phyloP scores from a whole-genome alignment of 352 stramenopile species.

The Phytopythium oedochilum region DNA sequence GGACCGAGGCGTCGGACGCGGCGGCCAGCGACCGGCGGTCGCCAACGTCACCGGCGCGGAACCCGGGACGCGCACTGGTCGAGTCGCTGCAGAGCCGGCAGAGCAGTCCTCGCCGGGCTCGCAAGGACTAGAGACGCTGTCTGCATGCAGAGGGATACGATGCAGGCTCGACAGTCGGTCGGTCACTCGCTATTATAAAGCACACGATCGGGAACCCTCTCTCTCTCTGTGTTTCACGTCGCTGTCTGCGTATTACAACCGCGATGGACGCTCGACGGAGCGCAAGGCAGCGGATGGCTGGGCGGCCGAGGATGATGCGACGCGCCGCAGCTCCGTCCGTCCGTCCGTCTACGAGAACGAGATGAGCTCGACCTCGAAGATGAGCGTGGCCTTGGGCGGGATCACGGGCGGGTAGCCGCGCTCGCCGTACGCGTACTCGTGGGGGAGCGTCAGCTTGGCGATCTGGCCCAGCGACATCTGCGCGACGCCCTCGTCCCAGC shows the following conservation, averaged over 20 bases:
- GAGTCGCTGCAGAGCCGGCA: conserved; percentile 11
- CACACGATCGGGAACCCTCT: not conserved
- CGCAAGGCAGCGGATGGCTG: not conserved
- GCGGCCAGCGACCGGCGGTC: not conserved
- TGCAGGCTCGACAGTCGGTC: not conserved
- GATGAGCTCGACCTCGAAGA: conserved; percentile 93
- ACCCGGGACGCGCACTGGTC: conserved; percentile 14
- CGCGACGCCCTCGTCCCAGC: conserved; percentile 72
- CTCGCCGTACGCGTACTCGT: conserved; percentile 93
- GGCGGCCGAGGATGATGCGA: too few species aligned
- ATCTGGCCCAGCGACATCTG: conserved; percentile 92
- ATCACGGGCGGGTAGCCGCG: conserved; percentile 87
- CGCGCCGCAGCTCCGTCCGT: too few species aligned
- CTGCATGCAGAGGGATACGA: not conserved
- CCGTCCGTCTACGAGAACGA: conserved; percentile 46
- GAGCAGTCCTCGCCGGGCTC: not conserved
- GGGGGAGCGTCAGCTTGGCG: conserved; percentile 89
- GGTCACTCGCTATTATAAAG: conserved; percentile 5
- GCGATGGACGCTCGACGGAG: not conserved
- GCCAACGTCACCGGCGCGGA: conserved; percentile 1
- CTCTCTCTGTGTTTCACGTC: too few species aligned
- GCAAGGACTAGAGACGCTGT: not conserved
- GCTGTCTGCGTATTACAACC: not conserved
- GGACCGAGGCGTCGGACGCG: conserved; percentile 20
- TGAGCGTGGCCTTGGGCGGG: conserved; percentile 88